Conservation (phyloP, 169 alveolate genomes). For the Plasmodium sp. region DNA sequence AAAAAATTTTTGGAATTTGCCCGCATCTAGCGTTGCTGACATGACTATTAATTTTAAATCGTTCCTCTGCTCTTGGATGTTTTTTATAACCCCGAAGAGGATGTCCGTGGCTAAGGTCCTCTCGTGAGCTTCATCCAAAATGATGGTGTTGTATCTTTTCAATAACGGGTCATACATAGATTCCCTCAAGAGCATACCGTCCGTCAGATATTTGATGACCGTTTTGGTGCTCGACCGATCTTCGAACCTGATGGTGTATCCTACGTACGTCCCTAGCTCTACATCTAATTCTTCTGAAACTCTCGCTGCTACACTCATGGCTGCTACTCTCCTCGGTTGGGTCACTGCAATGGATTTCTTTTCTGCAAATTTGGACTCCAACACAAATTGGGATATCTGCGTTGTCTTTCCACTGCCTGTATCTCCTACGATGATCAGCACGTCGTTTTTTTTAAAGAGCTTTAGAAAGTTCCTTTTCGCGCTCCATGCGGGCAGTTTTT, state of each 20-base stretch:
- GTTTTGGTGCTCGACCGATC: constrained; percentile 93
- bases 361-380: constrained; percentile 88
- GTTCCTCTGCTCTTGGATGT: constrained; percentile 88
- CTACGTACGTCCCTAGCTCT: constrained; percentile 95
- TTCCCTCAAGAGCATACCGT: constrained; percentile 98
- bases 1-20: constrained; percentile 95
- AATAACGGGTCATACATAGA: constrained; percentile 95
- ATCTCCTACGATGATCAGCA: constrained; percentile 93
- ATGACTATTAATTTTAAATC: constrained; percentile 95
- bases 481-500: constrained; percentile 92
- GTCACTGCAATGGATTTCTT: constrained; percentile 96
- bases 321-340: constrained; percentile 99
- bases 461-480: constrained; percentile 88
- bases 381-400: constrained; percentile 96
- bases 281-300: constrained; percentile 99
- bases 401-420: constrained; percentile 99
- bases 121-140: constrained; percentile 99
- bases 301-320: constrained; percentile 99
- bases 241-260: constrained; percentile 98
- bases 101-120: constrained; percentile 98
- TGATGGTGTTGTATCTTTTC: constrained; percentile 91
- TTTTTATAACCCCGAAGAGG: constrained; percentile 97
- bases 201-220: constrained; percentile 96
- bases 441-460: constrained; percentile 84
- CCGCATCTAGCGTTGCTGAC: constrained; percentile 98